Base-by-base conservation (phyloP, 495 filamentous ascomycete species). In the Aspergillus indologenus region DNA sequence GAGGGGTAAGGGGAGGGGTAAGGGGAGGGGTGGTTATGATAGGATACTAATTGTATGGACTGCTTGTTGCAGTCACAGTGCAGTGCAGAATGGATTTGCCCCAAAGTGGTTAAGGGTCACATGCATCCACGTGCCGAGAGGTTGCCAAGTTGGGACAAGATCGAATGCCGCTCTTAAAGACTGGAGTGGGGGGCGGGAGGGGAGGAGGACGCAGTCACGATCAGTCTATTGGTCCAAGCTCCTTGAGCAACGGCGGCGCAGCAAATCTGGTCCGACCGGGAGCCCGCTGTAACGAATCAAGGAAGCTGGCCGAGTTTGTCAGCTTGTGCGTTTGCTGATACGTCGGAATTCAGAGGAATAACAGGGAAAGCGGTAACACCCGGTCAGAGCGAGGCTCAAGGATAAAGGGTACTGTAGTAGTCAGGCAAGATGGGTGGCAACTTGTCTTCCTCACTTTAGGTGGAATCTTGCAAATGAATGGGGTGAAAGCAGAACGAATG, bases 41-140 rank as follows among this genome's bases (percentile, higher is more conserved):
- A 57, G 40, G 55, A 31, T 57, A 56, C 60, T 62, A 63, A 45
- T 60, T n/a, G n/a, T n/a, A n/a, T n/a, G n/a, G n/a, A n/a, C n/a
- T n/a, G n/a, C n/a, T n/a, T n/a, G n/a, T n/a, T n/a, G n/a, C n/a
- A n/a, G n/a, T n/a, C n/a, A 29, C 29, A 46, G 61, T 52, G 45
- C 46, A 26, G 47, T 24, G 23, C 20, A 43, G 40, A 11, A 24
- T 18, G 42, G 17, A 45, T 4, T 29, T 44, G 20, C n/a, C 22
- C 43, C 40, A 56, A 56, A 22, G 43, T 48, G 43, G 55, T 4
- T 59, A 55, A 50, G 56, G 59, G 55, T 65, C 63, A 65, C 57
- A 57, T 61, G 59, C 58, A 57, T 40, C 56, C 65, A 68, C 65
- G 65, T 68, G 65, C 60, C 9, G 48, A 20, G 1, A 21, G 22